These are phyloP conservation scores for Naganishia antarctica DNA, from an alignment of 768 basidiomycete species.

Conservation along the genomic window DNA sequence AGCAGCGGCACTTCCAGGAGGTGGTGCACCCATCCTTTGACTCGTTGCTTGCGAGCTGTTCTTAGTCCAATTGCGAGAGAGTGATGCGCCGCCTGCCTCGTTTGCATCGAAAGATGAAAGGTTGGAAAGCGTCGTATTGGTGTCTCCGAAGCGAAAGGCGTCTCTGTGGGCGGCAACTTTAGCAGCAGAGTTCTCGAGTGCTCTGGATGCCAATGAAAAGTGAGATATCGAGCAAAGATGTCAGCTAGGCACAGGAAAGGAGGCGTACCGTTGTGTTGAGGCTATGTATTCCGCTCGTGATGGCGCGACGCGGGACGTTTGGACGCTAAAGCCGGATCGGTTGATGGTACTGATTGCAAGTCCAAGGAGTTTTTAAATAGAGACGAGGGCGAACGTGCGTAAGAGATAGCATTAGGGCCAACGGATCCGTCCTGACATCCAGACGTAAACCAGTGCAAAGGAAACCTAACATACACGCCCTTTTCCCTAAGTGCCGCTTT, in stretches of 20 bases:
- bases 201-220: background rate
- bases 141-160: slow-evolving; percentile 6
- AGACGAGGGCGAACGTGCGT: too few relatives aligned
- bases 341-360: background rate
- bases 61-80: background rate
- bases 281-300: slow-evolving; percentile 3
- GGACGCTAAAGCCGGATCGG: background rate
- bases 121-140: background rate
- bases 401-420: too few relatives aligned
- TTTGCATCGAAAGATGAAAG: background rate
- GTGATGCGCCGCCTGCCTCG: background rate
- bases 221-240: background rate
- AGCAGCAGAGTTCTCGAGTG: slow-evolving; percentile 2
- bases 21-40: background rate
- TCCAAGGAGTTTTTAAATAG: background rate
- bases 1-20: background rate
- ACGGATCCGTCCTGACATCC: too few relatives aligned
- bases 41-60: background rate
- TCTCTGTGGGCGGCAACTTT: slow-evolving; percentile 12
- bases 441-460: background rate
- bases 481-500: slow-evolving; percentile 8
- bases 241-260: background rate
- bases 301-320: slow-evolving; percentile 12
- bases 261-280: slow-evolving; percentile 10
- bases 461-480: background rate